A percentile compares a stretch with the other conserved stretches of the same genome.
Evolutionary conservation across 2,329 filamentous ascomycete genomes (phyloP).

Genomic region (Alternaria consortialis): DNA sequence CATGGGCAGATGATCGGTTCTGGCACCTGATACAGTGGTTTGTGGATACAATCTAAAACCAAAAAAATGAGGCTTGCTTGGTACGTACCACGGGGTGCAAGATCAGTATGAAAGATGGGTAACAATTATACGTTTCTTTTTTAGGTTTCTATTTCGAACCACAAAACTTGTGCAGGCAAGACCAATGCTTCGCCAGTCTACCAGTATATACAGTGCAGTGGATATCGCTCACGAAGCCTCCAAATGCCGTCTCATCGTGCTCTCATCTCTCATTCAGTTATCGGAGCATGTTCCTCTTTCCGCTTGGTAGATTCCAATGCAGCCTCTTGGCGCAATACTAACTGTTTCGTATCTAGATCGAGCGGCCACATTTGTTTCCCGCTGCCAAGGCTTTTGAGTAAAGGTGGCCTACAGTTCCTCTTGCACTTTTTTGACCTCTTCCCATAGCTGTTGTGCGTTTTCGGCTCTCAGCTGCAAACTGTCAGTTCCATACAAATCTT

Average conservation of each 20-base stretch:
- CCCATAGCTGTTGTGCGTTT: constrained; percentile 36
- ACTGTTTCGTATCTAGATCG: background rate
- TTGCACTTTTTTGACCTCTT: constrained; percentile 34
- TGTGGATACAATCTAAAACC: background rate
- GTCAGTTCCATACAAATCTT: constrained; percentile 14
- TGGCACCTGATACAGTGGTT: background rate
- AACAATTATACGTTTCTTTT: background rate
- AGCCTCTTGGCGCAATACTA: constrained; percentile 2
- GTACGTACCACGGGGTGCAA: background rate
- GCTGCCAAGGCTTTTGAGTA: constrained; percentile 9
- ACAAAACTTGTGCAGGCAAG: background rate
- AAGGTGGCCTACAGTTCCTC: constrained; percentile 32
- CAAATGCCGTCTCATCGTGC: constrained; percentile 1
- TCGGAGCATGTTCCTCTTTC: background rate
- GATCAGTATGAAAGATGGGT: background rate
- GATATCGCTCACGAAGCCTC: background rate
- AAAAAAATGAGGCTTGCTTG: background rate
- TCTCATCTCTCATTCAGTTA: background rate
- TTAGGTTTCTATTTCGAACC: background rate
- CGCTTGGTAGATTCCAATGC: background rate
- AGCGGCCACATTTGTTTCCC: background rate
- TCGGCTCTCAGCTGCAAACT: constrained; percentile 30
- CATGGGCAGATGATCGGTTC: background rate
- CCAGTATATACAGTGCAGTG: background rate
- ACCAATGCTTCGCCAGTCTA: constrained; percentile 1